Evolutionary conservation across 1,139 yeast genomes (phyloP), one percentile per base, ranked within the genome.

Genomic region (Geotrichum citri-aurantii): DNA sequence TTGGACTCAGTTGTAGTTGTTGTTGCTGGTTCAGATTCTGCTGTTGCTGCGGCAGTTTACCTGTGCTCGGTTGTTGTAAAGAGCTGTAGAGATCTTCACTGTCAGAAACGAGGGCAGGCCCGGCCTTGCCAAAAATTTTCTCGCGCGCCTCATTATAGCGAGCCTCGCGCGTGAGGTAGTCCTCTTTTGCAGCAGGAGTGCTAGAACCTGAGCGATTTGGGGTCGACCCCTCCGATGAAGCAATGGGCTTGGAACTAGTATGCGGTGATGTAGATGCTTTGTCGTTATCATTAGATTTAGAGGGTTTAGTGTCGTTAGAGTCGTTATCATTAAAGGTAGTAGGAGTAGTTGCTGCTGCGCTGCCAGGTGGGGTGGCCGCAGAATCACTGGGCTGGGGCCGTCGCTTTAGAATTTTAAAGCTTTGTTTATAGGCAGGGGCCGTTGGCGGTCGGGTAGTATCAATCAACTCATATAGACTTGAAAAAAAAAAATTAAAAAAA

Each of bases 61-160:
- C 17, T 8, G 21, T 11, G 12, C 14, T 19, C 14, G 4, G 26
- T 11, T 23, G 27, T 23, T 47, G 50, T 6, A n/a, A 23, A 14
- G 52, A 27, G 19, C 21, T 8, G 40, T 5, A 19, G 23, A 7
- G n/a, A 40, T 19, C 21, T 29, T 31, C 40, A 31, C n/a, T 14
- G n/a, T 31, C 40, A 31, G 40, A 11, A 24, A 17, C 50, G 21
- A 31, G 27, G 17, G 31, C 27, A 14, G 53, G 47, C 21, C 53
- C 54, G n/a, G 54, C 55, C 12, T 47, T 48, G 2, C 62, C 62
- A 57, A 59, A 59, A 17, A 54, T 50, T 55, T 59, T 59, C 47
- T 59, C 60, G 12, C 62, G 52, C 3, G 62, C 62, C 29, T 57
- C 56, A 5, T 50, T 55, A 23, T 59, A 59, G 24, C 57, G 57